Base-by-base conservation (phyloP, 1,284 basidiomycete genomes). In the Sporisorium scitamineum region DNA sequence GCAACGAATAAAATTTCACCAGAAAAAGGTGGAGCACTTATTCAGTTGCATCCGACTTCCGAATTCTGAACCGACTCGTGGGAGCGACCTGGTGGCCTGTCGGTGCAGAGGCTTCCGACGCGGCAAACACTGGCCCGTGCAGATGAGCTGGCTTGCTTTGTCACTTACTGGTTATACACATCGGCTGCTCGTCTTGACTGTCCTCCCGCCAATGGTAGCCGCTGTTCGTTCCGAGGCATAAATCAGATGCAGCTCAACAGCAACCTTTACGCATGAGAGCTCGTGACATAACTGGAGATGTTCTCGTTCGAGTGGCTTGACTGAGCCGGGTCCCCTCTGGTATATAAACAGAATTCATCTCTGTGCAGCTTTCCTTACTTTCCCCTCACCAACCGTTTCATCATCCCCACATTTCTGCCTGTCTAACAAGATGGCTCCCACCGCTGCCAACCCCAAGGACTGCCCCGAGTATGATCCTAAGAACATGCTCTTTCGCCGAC, bases 401-500 rank as follows among this genome's bases (percentile, higher is more conserved):
- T 16, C 39, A 42, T 27, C n/a, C n/a, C n/a, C n/a, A n/a, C 20
- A 18, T 20, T 10, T 41, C 16, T 13, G 9, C 18, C 5, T 29
- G 14, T 16, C 32, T 18, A 31, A 11, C 27, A 74, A 59, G 48
- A 75, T 75, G 72, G 72, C 72, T 48, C 72, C 72, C n/a, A 75
- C 66, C 26, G 72, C 72, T 63, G 72, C 72, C 39, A 75, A 75
- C 50, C 72, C 72, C 47, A 75, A 75, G 45, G 67, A 75, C 63
- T 75, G 67, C 56, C 75, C 75, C 55, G 67, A 53, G 58, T 77
- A 77, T 63, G 79, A 81, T 61, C 80, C 75, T 29, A 82, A 81
- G 58, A 78, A 81, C 67, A 82, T 82, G 79, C 48, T 61, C 53
- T 80, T 80, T 70, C 79, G 80, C 24, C 70, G 66, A 2, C 74